These are phyloP conservation scores for Xylariales sp. DNA, from an alignment of 2,329 filamentous ascomycete genomes.

Conservation along the genomic window DNA sequence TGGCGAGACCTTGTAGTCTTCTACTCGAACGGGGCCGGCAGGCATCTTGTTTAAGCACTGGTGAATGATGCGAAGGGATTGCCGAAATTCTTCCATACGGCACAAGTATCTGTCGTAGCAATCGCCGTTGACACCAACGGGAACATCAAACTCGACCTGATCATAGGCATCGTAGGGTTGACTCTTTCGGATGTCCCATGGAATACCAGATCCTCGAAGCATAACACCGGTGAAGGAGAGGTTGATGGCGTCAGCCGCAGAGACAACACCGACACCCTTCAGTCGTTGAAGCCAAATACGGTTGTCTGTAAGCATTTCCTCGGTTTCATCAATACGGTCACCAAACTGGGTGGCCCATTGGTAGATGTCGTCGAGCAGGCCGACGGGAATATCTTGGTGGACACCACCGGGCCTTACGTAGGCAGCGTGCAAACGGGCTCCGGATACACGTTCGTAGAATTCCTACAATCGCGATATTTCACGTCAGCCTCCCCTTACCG, in stretches of 20 bases:
- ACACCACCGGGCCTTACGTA: constrained; percentile 98
- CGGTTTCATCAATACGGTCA: constrained; percentile 97
- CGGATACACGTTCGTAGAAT: constrained; percentile 99
- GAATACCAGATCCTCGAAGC: constrained; percentile 95
- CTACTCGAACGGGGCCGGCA: constrained; percentile 89
- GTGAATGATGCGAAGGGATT: constrained; percentile 97
- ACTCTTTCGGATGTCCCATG: constrained; percentile 96
- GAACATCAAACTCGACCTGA: constrained; percentile 97
- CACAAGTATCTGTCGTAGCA: constrained; percentile 99
- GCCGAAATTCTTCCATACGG: constrained; percentile 99
- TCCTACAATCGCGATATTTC: constrained; percentile 68
- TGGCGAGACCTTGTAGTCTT: constrained; percentile 98
- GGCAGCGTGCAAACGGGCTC: constrained; percentile 94
- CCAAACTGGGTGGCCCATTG: constrained; percentile 99
- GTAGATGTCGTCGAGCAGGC: constrained; percentile 98
- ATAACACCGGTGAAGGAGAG: constrained; percentile 97
- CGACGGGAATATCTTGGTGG: constrained; percentile 91
- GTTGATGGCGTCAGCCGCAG: constrained; percentile 93
- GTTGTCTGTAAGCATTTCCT: constrained; percentile 98
- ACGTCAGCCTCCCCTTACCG: constrained; percentile 2
- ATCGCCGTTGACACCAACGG: constrained; percentile 95
- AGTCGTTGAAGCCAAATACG: constrained; percentile 98
- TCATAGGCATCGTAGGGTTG: constrained; percentile 98
- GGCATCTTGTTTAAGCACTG: constrained; percentile 99
- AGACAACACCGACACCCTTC: constrained; percentile 90